Conservation (phyloP, 345 rosid genomes). For the Hypericum perforatum region DNA sequence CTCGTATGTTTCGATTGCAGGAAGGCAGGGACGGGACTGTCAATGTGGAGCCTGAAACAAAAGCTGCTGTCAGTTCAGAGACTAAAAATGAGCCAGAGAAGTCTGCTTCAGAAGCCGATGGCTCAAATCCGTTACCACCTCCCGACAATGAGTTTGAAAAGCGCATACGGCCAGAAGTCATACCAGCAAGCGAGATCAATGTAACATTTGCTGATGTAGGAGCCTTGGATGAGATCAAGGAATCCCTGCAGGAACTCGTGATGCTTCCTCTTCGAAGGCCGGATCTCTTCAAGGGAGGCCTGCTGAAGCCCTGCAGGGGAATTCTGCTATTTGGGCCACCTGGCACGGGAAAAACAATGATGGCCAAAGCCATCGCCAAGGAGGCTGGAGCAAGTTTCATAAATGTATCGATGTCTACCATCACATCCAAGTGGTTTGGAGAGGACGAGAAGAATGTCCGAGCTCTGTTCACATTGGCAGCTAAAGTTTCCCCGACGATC, state of each 20-base stretch:
- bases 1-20: conserved; percentile 24
- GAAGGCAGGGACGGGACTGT: conserved; percentile 22
- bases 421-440: conserved; percentile 96
- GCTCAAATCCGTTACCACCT: conserved; percentile 21
- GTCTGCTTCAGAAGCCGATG: conserved; percentile 27
- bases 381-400: conserved; percentile 98
- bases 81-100: conserved; percentile 39
- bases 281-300: conserved; percentile 78
- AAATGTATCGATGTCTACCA: conserved; percentile 90
- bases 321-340: conserved; percentile 97
- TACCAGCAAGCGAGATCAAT: conserved; percentile 64
- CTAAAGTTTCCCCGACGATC: conserved; percentile 85
- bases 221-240: conserved; percentile 79
- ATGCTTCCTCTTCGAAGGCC: conserved; percentile 96
- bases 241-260: conserved; percentile 85
- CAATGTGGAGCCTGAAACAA: conserved; percentile 29
- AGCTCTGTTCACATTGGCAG: conserved; percentile 81
- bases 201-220: conserved; percentile 80
- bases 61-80: conserved; percentile 25
- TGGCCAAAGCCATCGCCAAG: conserved; percentile 91
- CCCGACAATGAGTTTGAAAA: conserved; percentile 96
- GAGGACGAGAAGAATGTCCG: conserved; percentile 97
- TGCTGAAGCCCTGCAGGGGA: conserved; percentile 88
- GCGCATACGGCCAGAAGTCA: conserved; percentile 91
- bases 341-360: conserved; percentile 95